phyloP scores from a whole-genome alignment of 495 filamentous ascomycete genomes.

The Aspergillus saccharolyticus region DNA sequence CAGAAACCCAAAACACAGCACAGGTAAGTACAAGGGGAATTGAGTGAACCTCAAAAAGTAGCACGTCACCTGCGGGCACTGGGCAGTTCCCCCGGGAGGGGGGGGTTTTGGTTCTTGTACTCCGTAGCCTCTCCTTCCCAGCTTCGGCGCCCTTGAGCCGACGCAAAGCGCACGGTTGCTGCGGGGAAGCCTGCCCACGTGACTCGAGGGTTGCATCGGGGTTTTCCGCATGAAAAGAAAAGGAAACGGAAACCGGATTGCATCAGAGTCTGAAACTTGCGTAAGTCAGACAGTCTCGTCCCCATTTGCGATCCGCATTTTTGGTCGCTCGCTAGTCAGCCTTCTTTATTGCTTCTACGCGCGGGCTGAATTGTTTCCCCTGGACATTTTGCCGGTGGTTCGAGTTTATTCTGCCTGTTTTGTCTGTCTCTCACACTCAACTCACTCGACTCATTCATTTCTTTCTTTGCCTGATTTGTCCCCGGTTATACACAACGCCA shows the following conservation, averaged over 20 bases:
- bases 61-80: too few species aligned
- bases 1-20: constrained; percentile 4
- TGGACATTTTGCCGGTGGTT: too few species aligned
- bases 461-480: too few species aligned
- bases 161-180: constrained; percentile 41
- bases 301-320: not conserved
- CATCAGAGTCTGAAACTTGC: not conserved
- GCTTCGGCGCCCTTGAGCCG: constrained; percentile 28
- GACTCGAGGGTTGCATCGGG: constrained; percentile 13
- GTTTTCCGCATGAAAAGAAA: constrained; percentile 1
- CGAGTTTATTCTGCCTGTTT: not conserved
- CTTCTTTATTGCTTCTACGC: not conserved
- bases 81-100: too few species aligned
- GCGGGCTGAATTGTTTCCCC: not conserved
- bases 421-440: not conserved
- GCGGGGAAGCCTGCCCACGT: constrained; percentile 35
- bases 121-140: not conserved
- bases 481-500: too few species aligned
- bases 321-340: not conserved
- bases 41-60: too few species aligned
- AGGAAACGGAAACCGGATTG: not conserved
- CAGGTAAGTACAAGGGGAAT: too few species aligned
- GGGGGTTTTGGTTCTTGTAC: too few species aligned
- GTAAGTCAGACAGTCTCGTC: not conserved
- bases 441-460: too few species aligned